Evolutionary conservation across 129 eudicot species (phyloP).

Genomic region (Pulicaria dysenterica): DNA sequence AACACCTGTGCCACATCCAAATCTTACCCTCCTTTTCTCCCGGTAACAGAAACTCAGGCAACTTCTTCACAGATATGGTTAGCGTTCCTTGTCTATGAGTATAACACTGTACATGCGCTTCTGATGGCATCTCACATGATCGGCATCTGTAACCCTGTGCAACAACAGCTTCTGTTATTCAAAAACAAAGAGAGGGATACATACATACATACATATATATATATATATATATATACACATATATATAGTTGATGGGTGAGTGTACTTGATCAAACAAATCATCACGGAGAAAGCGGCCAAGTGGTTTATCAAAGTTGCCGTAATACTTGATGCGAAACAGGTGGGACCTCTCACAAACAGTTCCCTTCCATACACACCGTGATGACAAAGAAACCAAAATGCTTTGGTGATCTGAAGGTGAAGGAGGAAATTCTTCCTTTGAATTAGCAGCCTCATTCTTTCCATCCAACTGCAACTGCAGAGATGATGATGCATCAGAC

Average conservation of each 20-base stretch:
- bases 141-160: conserved; percentile 78
- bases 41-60: conserved; percentile 75
- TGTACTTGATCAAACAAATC: conserved; percentile 87
- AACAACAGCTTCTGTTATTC: conserved; percentile 24
- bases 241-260: conserved; percentile 16
- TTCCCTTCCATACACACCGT: conserved; percentile 98
- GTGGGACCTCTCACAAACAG: conserved; percentile 95
- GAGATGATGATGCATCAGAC: conserved; percentile 33
- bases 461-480: conserved; percentile 42
- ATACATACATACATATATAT: background rate
- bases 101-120: conserved; percentile 98
- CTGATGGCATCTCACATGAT: conserved; percentile 90
- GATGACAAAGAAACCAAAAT: conserved; percentile 92
- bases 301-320: conserved; percentile 88
- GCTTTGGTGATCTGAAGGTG: conserved; percentile 93
- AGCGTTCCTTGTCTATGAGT: conserved; percentile 97
- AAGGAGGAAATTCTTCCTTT: conserved; percentile 91
- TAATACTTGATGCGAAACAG: conserved; percentile 94
- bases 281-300: conserved; percentile 91
- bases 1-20: conserved; percentile 99
- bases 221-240: background rate
- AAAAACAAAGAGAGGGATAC: background rate
- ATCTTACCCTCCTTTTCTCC: conserved; percentile 94
- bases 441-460: conserved; percentile 34
- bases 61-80: conserved; percentile 92